These are phyloP conservation scores for Dactylellina sp. DNA, from an alignment of 2,329 filamentous ascomycete genomes.

Conservation along the genomic window DNA sequence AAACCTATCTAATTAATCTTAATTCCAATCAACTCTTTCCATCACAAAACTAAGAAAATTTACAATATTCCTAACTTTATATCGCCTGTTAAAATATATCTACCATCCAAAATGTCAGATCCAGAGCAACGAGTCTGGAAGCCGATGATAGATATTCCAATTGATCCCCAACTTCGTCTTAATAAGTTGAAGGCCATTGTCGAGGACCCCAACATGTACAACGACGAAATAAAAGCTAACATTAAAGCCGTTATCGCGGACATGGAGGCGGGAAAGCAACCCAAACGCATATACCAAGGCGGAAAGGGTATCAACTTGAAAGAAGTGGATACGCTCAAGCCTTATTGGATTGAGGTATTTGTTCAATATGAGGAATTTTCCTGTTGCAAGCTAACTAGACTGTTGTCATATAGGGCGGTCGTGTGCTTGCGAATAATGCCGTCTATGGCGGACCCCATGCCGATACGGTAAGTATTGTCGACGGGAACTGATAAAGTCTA, in stretches of 20 bases:
- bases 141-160: slow-evolving; percentile 1
- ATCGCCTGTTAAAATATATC: too few species aligned
- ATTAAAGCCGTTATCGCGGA: slow-evolving; percentile 16
- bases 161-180: slow-evolving; percentile 16
- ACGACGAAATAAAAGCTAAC: slow-evolving; percentile 14
- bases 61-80: too few species aligned
- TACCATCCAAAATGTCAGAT: slow-evolving; percentile 7
- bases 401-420: slow-evolving; percentile 5
- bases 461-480: too few species aligned
- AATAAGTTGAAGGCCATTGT: slow-evolving; percentile 11
- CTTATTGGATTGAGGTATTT: slow-evolving; percentile 12
- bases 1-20: too few species aligned
- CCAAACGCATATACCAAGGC: slow-evolving; percentile 1
- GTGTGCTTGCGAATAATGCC: background rate
- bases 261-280: background rate
- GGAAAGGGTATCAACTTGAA: slow-evolving; percentile 2
- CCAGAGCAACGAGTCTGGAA: slow-evolving; percentile 16
- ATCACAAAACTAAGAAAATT: too few species aligned
- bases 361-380: background rate
- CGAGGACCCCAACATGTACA: background rate
- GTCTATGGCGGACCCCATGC: background rate
- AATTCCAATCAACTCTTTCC: too few species aligned
- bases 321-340: background rate
- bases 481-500: too few species aligned
- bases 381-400: background rate